Conservation (phyloP, 192 early-diverging fungal species). For the Polychytrium aggregatum region DNA sequence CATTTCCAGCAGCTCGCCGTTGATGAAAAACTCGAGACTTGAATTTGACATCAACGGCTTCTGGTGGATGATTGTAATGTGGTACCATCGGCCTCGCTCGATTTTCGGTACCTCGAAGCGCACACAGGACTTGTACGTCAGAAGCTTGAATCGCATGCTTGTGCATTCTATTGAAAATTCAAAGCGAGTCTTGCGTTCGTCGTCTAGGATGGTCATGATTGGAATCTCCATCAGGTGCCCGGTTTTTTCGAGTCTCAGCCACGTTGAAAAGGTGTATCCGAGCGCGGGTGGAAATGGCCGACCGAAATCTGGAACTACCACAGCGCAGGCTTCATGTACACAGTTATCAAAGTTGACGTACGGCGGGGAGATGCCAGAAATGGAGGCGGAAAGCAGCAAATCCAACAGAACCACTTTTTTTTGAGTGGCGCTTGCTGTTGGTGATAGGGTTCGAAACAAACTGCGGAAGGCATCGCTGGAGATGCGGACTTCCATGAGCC, state of each 20-base stretch:
- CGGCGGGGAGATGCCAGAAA: constrained; percentile 42
- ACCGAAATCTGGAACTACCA: constrained; percentile 29
- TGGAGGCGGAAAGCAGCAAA: constrained; percentile 36
- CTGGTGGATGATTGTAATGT: constrained; percentile 53
- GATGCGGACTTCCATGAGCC: constrained; percentile 44
- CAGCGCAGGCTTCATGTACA: constrained; percentile 13
- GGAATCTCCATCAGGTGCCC: constrained; percentile 28
- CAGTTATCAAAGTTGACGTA: constrained; percentile 52
- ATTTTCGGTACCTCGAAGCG: constrained; percentile 42
- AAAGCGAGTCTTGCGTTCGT: constrained; percentile 31
- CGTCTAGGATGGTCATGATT: constrained; percentile 31
- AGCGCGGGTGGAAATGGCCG: constrained; percentile 42
- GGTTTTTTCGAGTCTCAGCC: constrained; percentile 49
- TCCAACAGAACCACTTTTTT: constrained; percentile 25
- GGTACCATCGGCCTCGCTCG: constrained; percentile 51
- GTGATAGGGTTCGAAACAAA: too few relatives aligned
- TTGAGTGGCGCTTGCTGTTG: constrained; percentile 18
- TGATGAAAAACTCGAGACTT: constrained; percentile 46
- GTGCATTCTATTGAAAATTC: constrained; percentile 34
- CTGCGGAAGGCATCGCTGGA: constrained; percentile 39
- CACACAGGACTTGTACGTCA: constrained; percentile 25
- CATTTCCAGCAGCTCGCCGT: constrained; percentile 43
- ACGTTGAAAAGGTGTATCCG: constrained; percentile 45
- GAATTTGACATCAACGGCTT: constrained; percentile 36
- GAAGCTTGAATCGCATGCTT: constrained; percentile 28